Percentiles rank a stretch among this genome's conserved stretches.
Evolutionary conservation across 176 grass and related monocot genomes (phyloP).

Genomic region (Phoenix dactylifera): DNA sequence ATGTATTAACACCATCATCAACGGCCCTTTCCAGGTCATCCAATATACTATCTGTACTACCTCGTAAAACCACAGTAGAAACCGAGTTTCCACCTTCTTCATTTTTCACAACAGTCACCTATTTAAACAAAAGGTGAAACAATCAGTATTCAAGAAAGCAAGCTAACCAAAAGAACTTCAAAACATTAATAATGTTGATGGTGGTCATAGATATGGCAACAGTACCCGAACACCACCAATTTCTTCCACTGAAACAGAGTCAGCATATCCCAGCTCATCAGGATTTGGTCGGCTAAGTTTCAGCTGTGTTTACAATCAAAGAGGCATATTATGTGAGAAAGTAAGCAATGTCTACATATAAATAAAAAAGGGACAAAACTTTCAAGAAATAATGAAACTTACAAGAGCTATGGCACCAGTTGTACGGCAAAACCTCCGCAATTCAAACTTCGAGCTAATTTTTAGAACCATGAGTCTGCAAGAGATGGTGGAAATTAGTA

Average conservation of each 20-base stretch:
- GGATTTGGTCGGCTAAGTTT: conserved; percentile 75
- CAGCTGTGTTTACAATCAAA: conserved; percentile 28
- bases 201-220: not conserved
- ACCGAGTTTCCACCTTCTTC: conserved; percentile 80
- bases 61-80: conserved; percentile 72
- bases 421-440: conserved; percentile 86
- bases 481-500: conserved; percentile 1
- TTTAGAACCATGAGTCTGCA: conserved; percentile 90
- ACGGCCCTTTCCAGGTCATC: conserved; percentile 96
- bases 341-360: no score
- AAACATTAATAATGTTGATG: no score
- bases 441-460: conserved; percentile 90
- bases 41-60: conserved; percentile 89
- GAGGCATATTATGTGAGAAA: no score
- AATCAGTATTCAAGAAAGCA: not conserved
- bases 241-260: conserved; percentile 86
- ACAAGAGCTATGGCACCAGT: conserved; percentile 76
- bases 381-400: conserved; percentile 17
- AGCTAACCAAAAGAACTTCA: not conserved
- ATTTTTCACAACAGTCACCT: conserved; percentile 85
- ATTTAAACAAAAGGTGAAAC: conserved; percentile 1
- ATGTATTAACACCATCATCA: conserved; percentile 94
- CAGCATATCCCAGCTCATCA: conserved; percentile 74
- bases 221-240: conserved; percentile 67
- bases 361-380: no score